phyloP scores from a whole-genome alignment of 768 basidiomycete genomes.

The Trametes villosa region DNA sequence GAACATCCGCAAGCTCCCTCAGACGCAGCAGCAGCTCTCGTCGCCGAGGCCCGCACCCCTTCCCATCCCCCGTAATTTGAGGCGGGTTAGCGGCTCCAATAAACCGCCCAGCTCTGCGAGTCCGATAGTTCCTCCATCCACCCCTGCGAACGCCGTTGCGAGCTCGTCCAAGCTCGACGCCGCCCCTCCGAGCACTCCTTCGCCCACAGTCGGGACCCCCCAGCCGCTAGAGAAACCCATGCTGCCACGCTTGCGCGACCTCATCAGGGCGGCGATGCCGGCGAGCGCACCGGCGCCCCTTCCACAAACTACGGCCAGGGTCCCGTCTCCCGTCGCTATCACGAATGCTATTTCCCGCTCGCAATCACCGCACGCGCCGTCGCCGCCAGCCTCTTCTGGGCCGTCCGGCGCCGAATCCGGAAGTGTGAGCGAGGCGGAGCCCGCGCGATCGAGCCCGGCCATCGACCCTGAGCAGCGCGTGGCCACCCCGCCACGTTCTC shows the following conservation, averaged over 20 bases:
- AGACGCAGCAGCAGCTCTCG: background rate
- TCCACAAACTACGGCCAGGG: background rate
- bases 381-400: background rate
- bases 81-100: background rate
- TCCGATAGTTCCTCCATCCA: background rate
- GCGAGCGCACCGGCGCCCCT: background rate
- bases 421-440: background rate
- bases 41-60: background rate
- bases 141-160: background rate
- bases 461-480: background rate
- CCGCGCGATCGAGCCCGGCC: background rate
- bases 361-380: background rate
- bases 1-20: background rate
- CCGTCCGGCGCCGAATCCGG: background rate
- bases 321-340: background rate
- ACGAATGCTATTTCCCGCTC: too few species aligned
- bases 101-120: background rate
- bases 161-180: too few species aligned
- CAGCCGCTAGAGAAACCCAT: background rate
- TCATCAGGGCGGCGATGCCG: background rate
- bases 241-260: conserved; percentile 7
- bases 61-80: background rate
- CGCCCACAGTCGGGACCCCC: background rate
- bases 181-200: background rate
- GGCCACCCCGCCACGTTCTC: background rate